Base-by-base conservation (phyloP, 257 asterid species). In the Henckelia pumila region DNA sequence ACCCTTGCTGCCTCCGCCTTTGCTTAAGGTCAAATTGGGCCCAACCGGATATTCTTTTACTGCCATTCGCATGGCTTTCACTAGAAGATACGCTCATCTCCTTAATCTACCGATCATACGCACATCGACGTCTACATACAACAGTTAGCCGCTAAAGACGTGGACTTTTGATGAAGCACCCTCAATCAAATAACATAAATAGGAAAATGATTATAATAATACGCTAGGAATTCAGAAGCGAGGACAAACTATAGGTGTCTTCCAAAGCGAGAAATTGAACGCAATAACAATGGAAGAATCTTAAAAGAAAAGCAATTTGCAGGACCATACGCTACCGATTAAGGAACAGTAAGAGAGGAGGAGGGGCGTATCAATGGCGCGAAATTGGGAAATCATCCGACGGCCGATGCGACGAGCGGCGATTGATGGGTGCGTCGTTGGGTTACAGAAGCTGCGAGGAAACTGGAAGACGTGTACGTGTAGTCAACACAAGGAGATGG, bases 11-110 rank as follows among this genome's bases (percentile, higher is more conserved):
- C 72, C 79, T 81, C 71, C 76, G 79, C 32, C 78, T 81, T 64
- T 88, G 89, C 71, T 84, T 74, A 37, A 77, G 89, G 78, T 88
- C 95, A 80, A 93, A 93, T 53, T 84, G 92, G 52, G 84, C 84
- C 98, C 97, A 93, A 67, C 98, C 98, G 9, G 86, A 77, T n/a
- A 79, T 76, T 69, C 55, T 82, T 64, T 74, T 74, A 47, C 49
- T 74, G 28, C 65, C 72, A 25, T 53, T 68, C 63, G 77, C 58
- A 26, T 68, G 59, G 28, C 53, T 70, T 65, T 75, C 82, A 67
- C 82, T 76, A 6, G 76, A 57, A 68, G 77, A 71, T 26, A 74
- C 66, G 57, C 76, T 77, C 85, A 76, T 80, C 68, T 62, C 62
- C 76, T 58, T 61, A 47, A 79, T 35, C 72, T 53, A 60, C 23